These are phyloP conservation scores for Rhodotorula babjevae DNA, from an alignment of 768 basidiomycete genomes.

Conservation along the genomic window DNA sequence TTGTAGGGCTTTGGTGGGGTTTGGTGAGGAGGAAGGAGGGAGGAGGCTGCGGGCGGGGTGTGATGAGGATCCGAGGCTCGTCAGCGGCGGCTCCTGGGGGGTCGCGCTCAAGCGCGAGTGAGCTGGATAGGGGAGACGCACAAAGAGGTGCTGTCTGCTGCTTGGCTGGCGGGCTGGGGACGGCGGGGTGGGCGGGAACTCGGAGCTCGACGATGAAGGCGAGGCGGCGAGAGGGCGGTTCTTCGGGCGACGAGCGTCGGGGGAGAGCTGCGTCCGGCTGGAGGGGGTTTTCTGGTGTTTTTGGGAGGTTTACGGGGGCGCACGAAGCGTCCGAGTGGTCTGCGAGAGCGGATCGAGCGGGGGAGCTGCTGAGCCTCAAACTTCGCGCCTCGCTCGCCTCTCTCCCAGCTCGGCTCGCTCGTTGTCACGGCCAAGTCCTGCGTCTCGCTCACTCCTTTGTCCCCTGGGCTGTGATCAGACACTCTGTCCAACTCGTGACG, in stretches of 20 bases:
- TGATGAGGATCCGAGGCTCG: neutral
- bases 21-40: neutral
- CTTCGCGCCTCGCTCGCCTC: neutral
- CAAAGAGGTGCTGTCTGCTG: neutral
- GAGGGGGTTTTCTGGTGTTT: constrained; percentile 11
- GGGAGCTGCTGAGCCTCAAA: neutral
- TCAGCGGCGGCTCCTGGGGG: neutral
- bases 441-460: no score
- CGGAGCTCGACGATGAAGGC: neutral
- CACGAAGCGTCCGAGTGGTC: neutral
- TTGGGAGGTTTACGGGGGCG: constrained; percentile 2
- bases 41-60: neutral
- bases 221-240: neutral
- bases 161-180: constrained; percentile 1
- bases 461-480: no score
- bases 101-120: neutral
- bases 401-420: neutral
- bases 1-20: no score
- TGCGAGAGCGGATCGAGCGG: neutral
- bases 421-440: neutral
- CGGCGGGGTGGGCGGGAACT: neutral
- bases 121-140: neutral
- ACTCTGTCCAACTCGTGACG: no score
- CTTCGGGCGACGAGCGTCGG: neutral
- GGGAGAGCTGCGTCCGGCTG: constrained; percentile 3